Evolutionary conservation across 140 eudicot genomes (phyloP).

Genomic region (Oenanthe javanica): DNA sequence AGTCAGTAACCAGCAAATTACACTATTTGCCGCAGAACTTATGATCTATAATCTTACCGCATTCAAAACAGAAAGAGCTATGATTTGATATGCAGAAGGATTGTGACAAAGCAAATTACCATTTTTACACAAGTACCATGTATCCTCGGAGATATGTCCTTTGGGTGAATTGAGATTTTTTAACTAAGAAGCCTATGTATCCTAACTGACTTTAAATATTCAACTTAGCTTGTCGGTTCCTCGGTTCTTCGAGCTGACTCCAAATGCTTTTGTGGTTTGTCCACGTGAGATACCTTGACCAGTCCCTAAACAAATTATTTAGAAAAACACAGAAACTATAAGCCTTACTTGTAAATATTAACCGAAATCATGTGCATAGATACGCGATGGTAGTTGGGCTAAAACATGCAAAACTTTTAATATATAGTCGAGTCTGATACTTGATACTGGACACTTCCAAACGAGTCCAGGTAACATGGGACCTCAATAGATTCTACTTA

Average conservation of each 20-base stretch:
- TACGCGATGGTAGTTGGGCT: not conserved
- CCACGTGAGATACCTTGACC: constrained; percentile 39
- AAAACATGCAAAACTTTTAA: not conserved
- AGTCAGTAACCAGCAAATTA: not conserved
- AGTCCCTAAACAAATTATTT: not conserved
- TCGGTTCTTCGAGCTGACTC: constrained; percentile 13
- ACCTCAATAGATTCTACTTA: constrained; percentile 27
- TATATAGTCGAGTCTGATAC: not conserved
- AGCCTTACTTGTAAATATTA: not conserved
- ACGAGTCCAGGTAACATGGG: not conserved
- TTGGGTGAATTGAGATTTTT: not conserved
- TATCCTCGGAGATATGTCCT: not conserved
- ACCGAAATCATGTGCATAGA: not conserved
- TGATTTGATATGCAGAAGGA: not conserved
- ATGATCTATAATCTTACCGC: not conserved
- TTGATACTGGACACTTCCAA: not conserved
- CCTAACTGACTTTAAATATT: not conserved
- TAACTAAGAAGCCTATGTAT: not conserved
- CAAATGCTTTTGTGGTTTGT: constrained; percentile 23
- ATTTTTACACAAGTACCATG: not conserved
- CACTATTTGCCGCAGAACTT: not conserved
- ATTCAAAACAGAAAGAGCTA: not conserved
- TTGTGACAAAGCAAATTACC: not conserved
- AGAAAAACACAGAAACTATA: not conserved
- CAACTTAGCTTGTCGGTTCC: constrained; percentile 19